Conservation (phyloP, 495 filamentous ascomycete genomes). For the Neurospora sp. region DNA sequence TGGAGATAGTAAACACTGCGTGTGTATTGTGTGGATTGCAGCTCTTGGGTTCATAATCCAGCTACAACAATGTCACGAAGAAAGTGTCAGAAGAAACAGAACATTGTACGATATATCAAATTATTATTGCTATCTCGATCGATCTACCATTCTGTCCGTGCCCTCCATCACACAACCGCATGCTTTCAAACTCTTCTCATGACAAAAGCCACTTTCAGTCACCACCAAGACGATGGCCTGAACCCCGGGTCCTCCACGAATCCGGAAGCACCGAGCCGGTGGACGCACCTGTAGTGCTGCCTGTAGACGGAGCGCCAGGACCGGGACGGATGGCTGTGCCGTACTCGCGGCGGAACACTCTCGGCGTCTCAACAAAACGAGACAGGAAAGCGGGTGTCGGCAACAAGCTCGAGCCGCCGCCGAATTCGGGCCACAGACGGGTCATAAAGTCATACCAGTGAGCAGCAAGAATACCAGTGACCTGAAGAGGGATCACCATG, state of each 20-base stretch:
- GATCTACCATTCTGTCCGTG: background rate
- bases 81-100: background rate
- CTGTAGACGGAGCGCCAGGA: slow-evolving; percentile 21
- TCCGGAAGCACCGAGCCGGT: slow-evolving; percentile 37
- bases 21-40: background rate
- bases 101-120: background rate
- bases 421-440: slow-evolving; percentile 71
- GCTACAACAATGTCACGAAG: background rate
- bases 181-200: background rate
- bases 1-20: background rate
- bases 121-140: background rate
- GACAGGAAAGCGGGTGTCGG: slow-evolving; percentile 57
- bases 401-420: slow-evolving; percentile 62
- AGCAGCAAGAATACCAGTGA: slow-evolving; percentile 65
- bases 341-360: slow-evolving; percentile 37
- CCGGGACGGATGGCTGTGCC: slow-evolving; percentile 44
- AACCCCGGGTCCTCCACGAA: slow-evolving; percentile 55
- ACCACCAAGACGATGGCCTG: slow-evolving; percentile 58
- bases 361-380: slow-evolving; percentile 44
- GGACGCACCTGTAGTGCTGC: slow-evolving; percentile 25
- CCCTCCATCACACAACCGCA: slow-evolving; percentile 1
- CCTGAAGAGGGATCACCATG: slow-evolving; percentile 38
- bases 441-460: slow-evolving; percentile 82
- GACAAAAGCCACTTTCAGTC: slow-evolving; percentile 8
- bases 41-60: background rate